These are phyloP conservation scores for Cercospora citrullina DNA, from an alignment of 2,329 filamentous ascomycete genomes.

Conservation along the genomic window DNA sequence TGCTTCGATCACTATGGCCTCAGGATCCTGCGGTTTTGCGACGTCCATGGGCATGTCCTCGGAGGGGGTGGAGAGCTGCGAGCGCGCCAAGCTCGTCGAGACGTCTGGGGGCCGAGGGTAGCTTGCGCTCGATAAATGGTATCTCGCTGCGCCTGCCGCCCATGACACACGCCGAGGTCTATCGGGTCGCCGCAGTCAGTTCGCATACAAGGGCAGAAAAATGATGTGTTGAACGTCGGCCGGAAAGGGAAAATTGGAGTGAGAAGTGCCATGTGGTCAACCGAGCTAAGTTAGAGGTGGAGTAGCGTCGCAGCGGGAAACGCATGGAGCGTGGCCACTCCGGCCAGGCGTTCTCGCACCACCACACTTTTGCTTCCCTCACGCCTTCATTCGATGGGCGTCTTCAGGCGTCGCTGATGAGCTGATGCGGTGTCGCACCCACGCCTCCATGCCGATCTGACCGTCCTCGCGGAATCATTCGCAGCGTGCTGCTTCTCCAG, in stretches of 20 bases:
- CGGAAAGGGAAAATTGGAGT: conserved; percentile 8
- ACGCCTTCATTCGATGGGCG: not conserved
- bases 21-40: conserved; percentile 30
- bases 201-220: not conserved
- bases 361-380: not conserved
- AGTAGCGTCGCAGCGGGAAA: conserved; percentile 1
- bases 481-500: not conserved
- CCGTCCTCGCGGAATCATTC: not conserved
- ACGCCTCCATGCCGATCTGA: not conserved
- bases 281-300: not conserved
- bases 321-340: not conserved
- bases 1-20: conserved; percentile 35
- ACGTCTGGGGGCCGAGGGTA: not conserved
- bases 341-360: not conserved
- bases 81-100: not conserved
- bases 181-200: not conserved
- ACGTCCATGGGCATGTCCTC: conserved; percentile 30
- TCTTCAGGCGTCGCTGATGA: not conserved
- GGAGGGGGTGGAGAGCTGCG: not conserved
- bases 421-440: not conserved
- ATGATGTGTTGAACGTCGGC: not conserved
- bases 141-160: not conserved
- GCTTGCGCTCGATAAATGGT: not conserved
- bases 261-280: conserved; percentile 5
- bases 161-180: not conserved